phyloP scores from a whole-genome alignment of 2,329 filamentous ascomycete genomes.

The Colletotrichum higginsianum region DNA sequence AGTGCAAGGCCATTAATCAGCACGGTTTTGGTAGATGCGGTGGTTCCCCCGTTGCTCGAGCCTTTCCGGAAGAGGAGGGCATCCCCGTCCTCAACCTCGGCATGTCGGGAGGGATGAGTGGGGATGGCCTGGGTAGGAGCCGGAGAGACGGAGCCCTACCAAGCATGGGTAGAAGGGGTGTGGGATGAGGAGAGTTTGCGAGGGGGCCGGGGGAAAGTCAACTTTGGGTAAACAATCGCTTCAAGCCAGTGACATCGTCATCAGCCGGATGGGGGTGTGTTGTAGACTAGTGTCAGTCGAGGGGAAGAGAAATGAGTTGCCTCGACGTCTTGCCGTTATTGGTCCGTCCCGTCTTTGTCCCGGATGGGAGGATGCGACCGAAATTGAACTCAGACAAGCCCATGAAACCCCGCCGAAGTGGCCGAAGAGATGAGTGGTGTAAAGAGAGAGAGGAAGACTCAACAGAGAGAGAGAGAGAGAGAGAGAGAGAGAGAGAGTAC shows the following conservation, averaged over 20 bases:
- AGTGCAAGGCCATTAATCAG: constrained; percentile 38
- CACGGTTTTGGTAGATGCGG: constrained; percentile 14
- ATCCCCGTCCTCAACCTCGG: constrained; percentile 35
- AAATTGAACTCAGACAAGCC: constrained; percentile 34
- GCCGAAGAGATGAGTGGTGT: too few species aligned
- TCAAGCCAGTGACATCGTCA: constrained; percentile 26
- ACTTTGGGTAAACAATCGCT: constrained; percentile 14
- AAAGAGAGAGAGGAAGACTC: background rate
- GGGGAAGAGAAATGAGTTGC: constrained; percentile 15
- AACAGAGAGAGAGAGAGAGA: background rate
- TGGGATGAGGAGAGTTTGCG: background rate
- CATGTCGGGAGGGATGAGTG: background rate
- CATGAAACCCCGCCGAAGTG: constrained; percentile 8
- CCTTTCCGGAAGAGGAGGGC: constrained; percentile 31
- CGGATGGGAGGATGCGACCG: constrained; percentile 24
- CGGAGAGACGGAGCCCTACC: background rate
- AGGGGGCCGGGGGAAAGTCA: background rate
- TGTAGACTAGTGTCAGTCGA: background rate
- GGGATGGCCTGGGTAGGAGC: background rate
- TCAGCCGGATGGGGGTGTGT: background rate
- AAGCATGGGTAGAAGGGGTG: background rate
- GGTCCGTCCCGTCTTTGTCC: constrained; percentile 24
- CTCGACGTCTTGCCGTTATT: background rate
- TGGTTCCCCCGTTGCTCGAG: background rate
- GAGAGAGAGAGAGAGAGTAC: background rate